Base-by-base conservation (phyloP, 2,329 filamentous ascomycete genomes). In the Fusarium succisae region DNA sequence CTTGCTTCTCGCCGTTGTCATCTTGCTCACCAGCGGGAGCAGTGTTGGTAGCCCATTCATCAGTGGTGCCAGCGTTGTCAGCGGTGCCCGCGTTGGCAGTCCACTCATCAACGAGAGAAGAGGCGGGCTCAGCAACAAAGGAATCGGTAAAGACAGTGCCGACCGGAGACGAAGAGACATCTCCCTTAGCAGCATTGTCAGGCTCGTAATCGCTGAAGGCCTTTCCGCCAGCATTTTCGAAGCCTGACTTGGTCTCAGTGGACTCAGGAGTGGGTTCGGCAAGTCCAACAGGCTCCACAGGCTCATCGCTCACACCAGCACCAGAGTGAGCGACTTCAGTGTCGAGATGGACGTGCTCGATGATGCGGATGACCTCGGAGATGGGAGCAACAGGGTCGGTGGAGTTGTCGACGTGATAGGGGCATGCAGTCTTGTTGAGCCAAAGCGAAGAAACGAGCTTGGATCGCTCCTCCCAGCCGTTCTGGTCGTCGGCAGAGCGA, bases 391-490 rank as follows among this genome's bases (percentile, higher is more conserved):
- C 11, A 5, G 20, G 8, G 11, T 28, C 6, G 12, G 26, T 1
- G 6, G 26, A 20, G 14, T 3, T 20, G 6, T 50, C 35, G 7
- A 20, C 3, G 9, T 77, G 73, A 10, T 56, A 75, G 1, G 76
- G 72, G 14, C 73, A 77, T 1, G 17, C 15, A 4, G 39, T 1
- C n/a, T 69, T 45, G 6, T n/a, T 32, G 2, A 66, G 69, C 75
- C 76, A 75, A 5, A 73, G 60, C 1, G n/a, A 35, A 6, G 35
- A 24, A 2, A 77, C 41, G 9, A 39, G 15, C 3, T 39, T 47
- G 2, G 17, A 7, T 2, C 70, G 61, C 15, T 73, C 50, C 1
- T 38, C 32, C n/a, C n/a, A 45, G 9, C 18, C 24, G 5, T 15
- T 22, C 3, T 37, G 30, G 12, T 56, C 44, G 8, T 76, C 18